Conservation (phyloP, 805 yeast species). For the Lipomyces lipofer region DNA sequence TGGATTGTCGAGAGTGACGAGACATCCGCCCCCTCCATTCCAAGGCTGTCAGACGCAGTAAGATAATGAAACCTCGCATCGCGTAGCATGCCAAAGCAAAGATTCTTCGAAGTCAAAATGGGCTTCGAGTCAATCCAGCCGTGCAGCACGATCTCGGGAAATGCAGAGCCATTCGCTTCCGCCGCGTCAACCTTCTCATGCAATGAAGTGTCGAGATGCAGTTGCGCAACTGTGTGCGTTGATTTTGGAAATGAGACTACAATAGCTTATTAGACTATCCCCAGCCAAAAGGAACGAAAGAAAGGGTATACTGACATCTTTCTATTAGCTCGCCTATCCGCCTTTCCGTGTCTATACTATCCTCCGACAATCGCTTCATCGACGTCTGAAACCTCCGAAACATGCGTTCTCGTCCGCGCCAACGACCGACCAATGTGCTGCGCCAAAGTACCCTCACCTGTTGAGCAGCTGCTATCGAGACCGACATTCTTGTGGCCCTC, state of each 20-base stretch:
- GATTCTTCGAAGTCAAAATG: constrained; percentile 59
- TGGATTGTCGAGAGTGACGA: constrained; percentile 14
- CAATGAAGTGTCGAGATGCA: constrained; percentile 12
- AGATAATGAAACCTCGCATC: constrained; percentile 48
- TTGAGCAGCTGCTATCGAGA: too few species aligned
- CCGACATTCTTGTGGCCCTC: too few species aligned
- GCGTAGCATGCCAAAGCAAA: constrained; percentile 73
- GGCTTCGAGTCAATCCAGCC: constrained; percentile 88
- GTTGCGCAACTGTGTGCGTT: constrained; percentile 25
- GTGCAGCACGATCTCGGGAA: constrained; percentile 50
- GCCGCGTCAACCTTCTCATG: too few species aligned
- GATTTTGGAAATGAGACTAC: constrained; percentile 23
- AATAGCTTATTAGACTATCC: too few species aligned
- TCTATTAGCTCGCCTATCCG: background rate
- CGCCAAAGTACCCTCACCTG: too few species aligned
- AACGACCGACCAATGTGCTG: too few species aligned
- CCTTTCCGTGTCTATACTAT: too few species aligned
- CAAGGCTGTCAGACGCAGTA: background rate
- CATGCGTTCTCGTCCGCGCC: too few species aligned
- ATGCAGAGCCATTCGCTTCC: too few species aligned
- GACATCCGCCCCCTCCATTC: background rate
- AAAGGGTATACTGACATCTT: background rate
- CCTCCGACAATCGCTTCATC: too few species aligned
- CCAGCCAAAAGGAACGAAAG: too few species aligned
- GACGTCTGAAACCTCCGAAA: too few species aligned